Evolutionary conservation across 495 filamentous ascomycete genomes (phyloP), one percentile per base, ranked within the genome.

Genomic region (Recurvomyces mirabilis): DNA sequence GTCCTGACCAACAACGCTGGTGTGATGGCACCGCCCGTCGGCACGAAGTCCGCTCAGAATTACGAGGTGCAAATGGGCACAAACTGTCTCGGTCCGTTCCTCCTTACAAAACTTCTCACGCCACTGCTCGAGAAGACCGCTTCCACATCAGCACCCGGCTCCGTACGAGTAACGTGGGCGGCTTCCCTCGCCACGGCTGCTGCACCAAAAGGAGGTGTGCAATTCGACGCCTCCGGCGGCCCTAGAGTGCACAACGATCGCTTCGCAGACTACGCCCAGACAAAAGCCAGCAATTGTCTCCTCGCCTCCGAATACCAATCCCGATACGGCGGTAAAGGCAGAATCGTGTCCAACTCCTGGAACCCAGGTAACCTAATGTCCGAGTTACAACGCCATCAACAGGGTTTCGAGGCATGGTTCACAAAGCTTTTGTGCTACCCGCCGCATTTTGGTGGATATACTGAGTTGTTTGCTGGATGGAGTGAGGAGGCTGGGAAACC

Each of bases 1-100:
- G 64, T 70, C 28, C 56, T 75, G 15, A 50, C 59, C 13, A 65
- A 71, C 44, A 74, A 73, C 58, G 64, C 12, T 41, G 72, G 62
- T 14, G 61, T 76, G 26, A 65, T 66, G 59, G 38, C 46, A 11
- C 62, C 65, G 0, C 66, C 69, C 2, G 26, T 12, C 1, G 69
- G 61, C 17, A 58, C 42, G 20, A 56, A 53, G n/a, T 56, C 58
- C 14, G 40, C 50, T 1, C 47, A 68, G 58, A 63, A 63, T 17
- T 56, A 65, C 49, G 72, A 73, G 34, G 43, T 72, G 4, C 61
- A 72, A 42, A 55, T 70, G 18, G 64, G 57, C 7, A 70, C 65
- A 1, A 74, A 75, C 42, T 65, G 61, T 42, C 55, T 73, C 1
- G 71, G 64, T 1, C 70, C 65, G 9, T 70, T 63, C 47, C 58